phyloP scores from a whole-genome alignment of 1,139 yeast genomes.

The Blastobotrys proliferans region DNA sequence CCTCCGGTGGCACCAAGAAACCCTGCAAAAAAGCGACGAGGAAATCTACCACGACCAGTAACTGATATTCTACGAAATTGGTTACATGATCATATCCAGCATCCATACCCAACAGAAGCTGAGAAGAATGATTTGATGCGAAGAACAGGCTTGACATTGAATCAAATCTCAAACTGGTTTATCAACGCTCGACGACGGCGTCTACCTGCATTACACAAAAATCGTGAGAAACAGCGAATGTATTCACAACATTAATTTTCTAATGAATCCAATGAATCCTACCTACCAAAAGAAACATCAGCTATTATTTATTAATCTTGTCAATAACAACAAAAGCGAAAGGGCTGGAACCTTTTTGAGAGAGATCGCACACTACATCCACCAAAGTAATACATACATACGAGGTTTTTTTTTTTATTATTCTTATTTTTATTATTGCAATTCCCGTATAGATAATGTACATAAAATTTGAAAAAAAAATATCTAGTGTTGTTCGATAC shows the following conservation, averaged over 20 bases:
- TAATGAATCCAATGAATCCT: too few species aligned
- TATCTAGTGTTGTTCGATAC: background rate
- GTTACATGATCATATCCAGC: conserved; percentile 80
- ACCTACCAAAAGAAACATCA: too few species aligned
- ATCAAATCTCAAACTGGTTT: conserved; percentile 94
- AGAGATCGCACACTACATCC: too few species aligned
- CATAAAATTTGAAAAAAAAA: background rate
- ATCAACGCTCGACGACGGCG: conserved; percentile 91
- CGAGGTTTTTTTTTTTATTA: too few species aligned
- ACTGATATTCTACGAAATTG: conserved; percentile 77
- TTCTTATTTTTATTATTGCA: background rate
- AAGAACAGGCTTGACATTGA: conserved; percentile 83
- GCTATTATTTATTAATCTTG: too few species aligned
- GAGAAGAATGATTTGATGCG: conserved; percentile 78
- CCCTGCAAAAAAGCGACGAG: conserved; percentile 46
- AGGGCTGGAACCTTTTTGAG: background rate
- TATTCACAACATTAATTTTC: background rate
- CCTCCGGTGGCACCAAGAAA: conserved; percentile 11
- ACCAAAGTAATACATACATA: too few species aligned
- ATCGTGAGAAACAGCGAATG: conserved; percentile 11
- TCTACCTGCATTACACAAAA: conserved; percentile 38
- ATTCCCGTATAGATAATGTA: background rate
- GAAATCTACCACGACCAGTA: conserved; percentile 84
- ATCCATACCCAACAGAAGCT: conserved; percentile 91
- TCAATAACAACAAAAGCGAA: too few species aligned